Evolutionary conservation across 2,329 filamentous ascomycete species (phyloP).

Genomic region (Acarospora socialis): DNA sequence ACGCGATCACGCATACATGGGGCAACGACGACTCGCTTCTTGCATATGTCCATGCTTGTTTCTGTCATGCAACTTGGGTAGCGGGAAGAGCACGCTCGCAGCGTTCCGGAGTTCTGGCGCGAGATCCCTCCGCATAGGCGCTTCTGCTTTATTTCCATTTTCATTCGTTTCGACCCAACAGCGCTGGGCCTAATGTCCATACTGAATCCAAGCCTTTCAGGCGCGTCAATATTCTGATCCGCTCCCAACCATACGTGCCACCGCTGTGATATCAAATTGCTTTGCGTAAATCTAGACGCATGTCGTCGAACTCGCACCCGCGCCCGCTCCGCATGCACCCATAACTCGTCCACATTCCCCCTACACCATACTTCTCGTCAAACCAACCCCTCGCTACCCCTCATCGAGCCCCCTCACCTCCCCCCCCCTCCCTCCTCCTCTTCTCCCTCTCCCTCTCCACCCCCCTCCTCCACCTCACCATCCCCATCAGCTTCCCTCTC

Average conservation of each 20-base stretch:
- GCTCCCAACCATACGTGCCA: background rate
- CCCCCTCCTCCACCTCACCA: constrained; percentile 14
- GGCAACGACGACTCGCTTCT: too few relatives aligned
- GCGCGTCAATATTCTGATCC: too few relatives aligned
- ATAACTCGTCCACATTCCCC: constrained; percentile 12
- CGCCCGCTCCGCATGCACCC: constrained; percentile 10
- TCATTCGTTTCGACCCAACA: too few relatives aligned
- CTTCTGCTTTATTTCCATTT: too few relatives aligned
- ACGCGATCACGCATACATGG: constrained; percentile 25
- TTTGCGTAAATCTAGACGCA: background rate
- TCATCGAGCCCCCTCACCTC: constrained; percentile 3
- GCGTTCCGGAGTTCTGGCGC: too few relatives aligned
- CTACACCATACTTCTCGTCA: constrained; percentile 3
- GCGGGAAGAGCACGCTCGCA: too few relatives aligned
- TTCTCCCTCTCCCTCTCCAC: constrained; percentile 15
- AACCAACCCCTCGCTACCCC: constrained; percentile 1
- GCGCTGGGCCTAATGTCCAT: too few relatives aligned
- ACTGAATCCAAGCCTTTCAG: too few relatives aligned
- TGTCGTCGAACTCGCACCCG: constrained; percentile 2
- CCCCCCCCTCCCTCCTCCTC: constrained; percentile 18
- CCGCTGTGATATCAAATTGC: constrained; percentile 3
- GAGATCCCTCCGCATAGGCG: too few relatives aligned
- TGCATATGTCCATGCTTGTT: too few relatives aligned
- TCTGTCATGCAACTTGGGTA: too few relatives aligned
- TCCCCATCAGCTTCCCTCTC: constrained; percentile 17